Conservation (phyloP, 129 eudicot species). For the Heracleum sosnowskyi region DNA sequence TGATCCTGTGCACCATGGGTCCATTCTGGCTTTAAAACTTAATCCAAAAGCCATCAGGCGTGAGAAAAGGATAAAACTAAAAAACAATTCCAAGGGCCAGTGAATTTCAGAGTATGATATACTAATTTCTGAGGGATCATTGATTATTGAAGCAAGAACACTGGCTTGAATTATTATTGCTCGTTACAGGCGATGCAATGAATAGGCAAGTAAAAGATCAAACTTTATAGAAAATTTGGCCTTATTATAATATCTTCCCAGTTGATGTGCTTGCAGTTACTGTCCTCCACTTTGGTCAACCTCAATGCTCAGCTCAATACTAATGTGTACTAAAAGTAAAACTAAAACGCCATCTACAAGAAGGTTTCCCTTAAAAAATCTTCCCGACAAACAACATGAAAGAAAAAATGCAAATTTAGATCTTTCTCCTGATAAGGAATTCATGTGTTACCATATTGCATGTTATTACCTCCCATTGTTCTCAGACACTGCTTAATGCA, state of each 20-base stretch:
- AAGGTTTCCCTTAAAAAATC: neutral
- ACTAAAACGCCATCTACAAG: too few species aligned
- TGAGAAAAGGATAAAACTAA: neutral
- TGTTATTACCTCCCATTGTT: constrained; percentile 26
- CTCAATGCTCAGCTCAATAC: neutral
- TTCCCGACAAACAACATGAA: neutral
- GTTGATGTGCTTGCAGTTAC: neutral
- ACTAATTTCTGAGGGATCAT: too few species aligned
- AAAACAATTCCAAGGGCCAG: neutral
- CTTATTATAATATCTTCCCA: neutral
- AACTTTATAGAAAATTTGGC: neutral
- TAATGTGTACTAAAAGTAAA: neutral
- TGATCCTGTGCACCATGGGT: neutral
- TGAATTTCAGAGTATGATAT: neutral
- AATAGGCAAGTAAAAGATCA: neutral
- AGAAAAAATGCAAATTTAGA: neutral
- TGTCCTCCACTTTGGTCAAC: neutral
- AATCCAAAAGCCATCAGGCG: neutral
- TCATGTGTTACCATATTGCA: neutral
- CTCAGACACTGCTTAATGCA: neutral
- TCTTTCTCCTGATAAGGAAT: neutral
- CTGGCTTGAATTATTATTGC: neutral
- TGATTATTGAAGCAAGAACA: too few species aligned
- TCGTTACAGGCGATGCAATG: neutral
- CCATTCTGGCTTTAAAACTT: neutral